phyloP scores from a whole-genome alignment of 2,329 filamentous ascomycete genomes.

The Emergomyces africanus region DNA sequence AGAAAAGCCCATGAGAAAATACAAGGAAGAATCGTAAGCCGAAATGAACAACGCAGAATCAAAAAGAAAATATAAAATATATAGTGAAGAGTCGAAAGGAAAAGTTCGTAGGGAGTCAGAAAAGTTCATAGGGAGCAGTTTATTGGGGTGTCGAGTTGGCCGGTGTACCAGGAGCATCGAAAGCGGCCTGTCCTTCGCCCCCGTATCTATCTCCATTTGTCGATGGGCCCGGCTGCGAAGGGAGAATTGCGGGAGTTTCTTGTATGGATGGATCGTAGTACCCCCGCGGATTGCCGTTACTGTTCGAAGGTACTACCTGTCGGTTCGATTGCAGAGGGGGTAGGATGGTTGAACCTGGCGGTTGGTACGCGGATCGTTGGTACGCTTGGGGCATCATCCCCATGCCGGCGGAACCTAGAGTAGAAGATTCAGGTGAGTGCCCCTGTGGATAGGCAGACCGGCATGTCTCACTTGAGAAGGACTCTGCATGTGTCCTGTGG shows the following conservation, averaged over 20 bases:
- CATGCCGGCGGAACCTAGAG: not conserved
- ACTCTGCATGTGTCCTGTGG: slow-evolving; percentile 1
- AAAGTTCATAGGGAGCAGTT: not conserved
- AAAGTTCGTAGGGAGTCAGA: too few relatives aligned
- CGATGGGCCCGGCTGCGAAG: not conserved
- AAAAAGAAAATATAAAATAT: not conserved
- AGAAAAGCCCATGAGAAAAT: not conserved
- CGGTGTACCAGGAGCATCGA: not conserved
- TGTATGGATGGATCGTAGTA: slow-evolving; percentile 2
- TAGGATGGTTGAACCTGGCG: not conserved
- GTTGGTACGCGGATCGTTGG: not conserved
- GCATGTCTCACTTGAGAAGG: slow-evolving; percentile 3
- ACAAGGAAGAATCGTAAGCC: not conserved
- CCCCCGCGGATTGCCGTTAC: not conserved
- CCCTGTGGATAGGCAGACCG: slow-evolving; percentile 1
- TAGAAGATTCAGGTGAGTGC: slow-evolving; percentile 1
- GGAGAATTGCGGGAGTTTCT: not conserved
- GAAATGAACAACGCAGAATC: not conserved
- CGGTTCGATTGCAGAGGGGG: not conserved
- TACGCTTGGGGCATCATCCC: slow-evolving; percentile 4
- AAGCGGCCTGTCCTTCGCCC: not conserved
- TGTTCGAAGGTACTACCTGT: not conserved
- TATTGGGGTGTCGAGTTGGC: not conserved
- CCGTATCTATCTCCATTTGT: slow-evolving; percentile 1
- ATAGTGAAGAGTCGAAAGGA: not conserved